phyloP scores from a whole-genome alignment of 108 stramenopile species.

The Craspedostauros australis region DNA sequence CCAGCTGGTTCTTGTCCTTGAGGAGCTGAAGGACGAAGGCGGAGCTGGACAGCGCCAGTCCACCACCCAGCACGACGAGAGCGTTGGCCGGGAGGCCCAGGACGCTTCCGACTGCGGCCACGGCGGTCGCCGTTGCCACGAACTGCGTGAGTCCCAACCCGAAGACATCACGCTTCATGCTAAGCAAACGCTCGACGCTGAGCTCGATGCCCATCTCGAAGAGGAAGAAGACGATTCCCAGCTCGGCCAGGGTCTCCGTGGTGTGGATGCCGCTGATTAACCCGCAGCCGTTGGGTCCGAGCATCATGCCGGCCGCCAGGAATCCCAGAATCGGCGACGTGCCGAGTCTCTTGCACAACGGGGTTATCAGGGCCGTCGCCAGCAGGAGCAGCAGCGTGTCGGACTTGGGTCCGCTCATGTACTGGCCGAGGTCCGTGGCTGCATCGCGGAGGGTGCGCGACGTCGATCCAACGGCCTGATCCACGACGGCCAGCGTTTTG shows the following conservation, averaged over 20 bases:
- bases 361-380: conserved; percentile 86
- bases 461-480: conserved; percentile 16
- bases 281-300: conserved; percentile 88
- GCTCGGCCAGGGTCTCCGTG: conserved; percentile 80
- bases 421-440: conserved; percentile 40
- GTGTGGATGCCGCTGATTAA: conserved; percentile 77
- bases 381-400: conserved; percentile 83
- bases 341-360: conserved; percentile 77
- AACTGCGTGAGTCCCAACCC: conserved; percentile 89
- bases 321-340: conserved; percentile 92
- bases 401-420: conserved; percentile 82
- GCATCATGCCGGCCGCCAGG: conserved; percentile 79
- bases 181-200: conserved; percentile 71
- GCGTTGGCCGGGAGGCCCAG: conserved; percentile 68
- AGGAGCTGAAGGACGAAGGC: conserved; percentile 95
- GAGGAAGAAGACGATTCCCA: conserved; percentile 95
- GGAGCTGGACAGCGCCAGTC: conserved; percentile 82
- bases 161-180: conserved; percentile 91
- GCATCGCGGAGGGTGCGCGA: conserved; percentile 59
- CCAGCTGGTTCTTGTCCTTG: conserved; percentile 92
- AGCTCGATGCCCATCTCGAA: conserved; percentile 98
- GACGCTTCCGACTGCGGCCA: conserved; percentile 48
- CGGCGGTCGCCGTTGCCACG: conserved; percentile 56
- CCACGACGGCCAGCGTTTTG: conserved; percentile 19
- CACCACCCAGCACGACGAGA: conserved; percentile 84